Evolutionary conservation across 2,329 filamentous ascomycete species (phyloP).

Genomic region (Ilyonectria robusta): DNA sequence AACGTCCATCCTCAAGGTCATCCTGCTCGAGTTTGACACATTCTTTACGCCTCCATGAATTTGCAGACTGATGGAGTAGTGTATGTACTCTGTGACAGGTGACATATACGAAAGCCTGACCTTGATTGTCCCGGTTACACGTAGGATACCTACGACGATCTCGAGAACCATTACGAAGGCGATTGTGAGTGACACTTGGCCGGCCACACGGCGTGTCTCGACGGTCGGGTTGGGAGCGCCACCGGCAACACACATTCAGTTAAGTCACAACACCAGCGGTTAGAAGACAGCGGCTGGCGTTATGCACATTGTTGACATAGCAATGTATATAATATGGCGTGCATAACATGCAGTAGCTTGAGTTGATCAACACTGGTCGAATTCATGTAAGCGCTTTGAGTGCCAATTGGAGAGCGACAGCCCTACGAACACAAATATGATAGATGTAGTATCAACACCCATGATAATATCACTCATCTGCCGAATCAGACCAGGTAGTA

Average conservation of each 20-base stretch:
- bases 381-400: background rate
- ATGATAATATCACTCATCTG: background rate
- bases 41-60: no score
- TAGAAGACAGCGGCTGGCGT: background rate
- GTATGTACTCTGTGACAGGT: no score
- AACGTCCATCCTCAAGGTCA: no score
- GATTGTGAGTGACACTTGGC: no score
- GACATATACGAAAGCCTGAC: no score
- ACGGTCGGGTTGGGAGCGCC: background rate
- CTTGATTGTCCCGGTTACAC: no score
- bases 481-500: background rate
- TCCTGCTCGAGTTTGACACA: no score
- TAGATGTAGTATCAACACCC: background rate
- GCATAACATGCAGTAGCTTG: background rate
- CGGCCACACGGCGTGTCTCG: no score
- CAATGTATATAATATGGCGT: background rate
- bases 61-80: no score
- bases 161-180: no score
- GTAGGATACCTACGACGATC: no score
- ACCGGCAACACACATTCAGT: background rate
- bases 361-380: no score
- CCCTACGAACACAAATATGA: background rate
- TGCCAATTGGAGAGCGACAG: background rate
- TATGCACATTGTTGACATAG: background rate
- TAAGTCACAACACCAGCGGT: background rate